Conservation (phyloP, 2,329 filamentous ascomycete genomes). For the Coleophoma crateriformis region DNA sequence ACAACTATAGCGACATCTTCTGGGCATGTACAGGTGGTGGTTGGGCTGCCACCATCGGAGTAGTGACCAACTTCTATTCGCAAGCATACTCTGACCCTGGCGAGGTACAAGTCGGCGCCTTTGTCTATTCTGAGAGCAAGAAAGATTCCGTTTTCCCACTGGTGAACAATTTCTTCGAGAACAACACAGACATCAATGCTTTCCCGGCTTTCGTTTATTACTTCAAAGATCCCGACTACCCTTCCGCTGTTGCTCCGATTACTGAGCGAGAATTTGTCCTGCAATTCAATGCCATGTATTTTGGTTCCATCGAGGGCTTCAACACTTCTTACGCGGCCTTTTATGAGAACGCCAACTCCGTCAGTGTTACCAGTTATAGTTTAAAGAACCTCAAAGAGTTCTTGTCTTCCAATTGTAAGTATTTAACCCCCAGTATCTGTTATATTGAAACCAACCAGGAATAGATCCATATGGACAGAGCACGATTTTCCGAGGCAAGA, state of each 20-base stretch:
- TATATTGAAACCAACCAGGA: background rate
- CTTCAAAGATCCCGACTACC: conserved; percentile 3
- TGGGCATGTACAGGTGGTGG: conserved; percentile 2
- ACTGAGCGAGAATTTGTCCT: background rate
- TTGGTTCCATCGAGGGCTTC: conserved; percentile 1
- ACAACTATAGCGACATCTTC: conserved; percentile 1
- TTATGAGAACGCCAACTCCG: background rate
- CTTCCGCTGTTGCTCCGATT: background rate
- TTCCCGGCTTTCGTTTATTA: background rate
- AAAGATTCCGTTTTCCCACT: background rate
- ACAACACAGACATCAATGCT: background rate
- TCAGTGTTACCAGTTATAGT: background rate
- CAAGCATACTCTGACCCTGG: conserved; percentile 1
- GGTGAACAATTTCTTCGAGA: conserved; percentile 2
- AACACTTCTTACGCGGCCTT: conserved; percentile 1
- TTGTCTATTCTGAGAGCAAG: conserved; percentile 1
- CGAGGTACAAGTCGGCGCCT: conserved; percentile 1
- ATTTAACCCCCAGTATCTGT: background rate
- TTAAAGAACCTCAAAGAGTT: conserved; percentile 1
- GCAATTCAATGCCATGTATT: conserved; percentile 1
- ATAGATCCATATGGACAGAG: background rate
- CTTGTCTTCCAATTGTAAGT: conserved; percentile 1
- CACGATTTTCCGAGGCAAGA: conserved; percentile 1
- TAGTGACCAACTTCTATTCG: conserved; percentile 1
- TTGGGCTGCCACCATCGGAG: conserved; percentile 1